These are phyloP conservation scores for Alternaria rosae DNA, from an alignment of 2,329 filamentous ascomycete genomes.

Conservation along the genomic window DNA sequence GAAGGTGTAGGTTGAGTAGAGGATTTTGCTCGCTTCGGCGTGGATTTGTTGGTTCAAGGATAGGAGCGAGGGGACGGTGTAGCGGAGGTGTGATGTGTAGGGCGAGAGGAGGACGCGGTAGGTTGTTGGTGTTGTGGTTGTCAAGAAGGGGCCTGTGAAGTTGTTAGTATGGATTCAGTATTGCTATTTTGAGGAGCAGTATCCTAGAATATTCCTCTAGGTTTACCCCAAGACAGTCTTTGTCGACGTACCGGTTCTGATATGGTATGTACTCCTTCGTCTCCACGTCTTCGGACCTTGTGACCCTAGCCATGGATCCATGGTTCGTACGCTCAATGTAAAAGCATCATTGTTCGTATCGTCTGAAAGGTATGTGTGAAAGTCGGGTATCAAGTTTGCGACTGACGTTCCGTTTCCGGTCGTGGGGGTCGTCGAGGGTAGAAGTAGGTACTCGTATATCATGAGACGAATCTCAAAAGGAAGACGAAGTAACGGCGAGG, in stretches of 20 bases:
- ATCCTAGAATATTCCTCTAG: background rate
- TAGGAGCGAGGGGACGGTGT: conserved; percentile 41
- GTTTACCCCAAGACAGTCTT: background rate
- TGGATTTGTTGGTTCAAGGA: conserved; percentile 52
- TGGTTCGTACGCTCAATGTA: conserved; percentile 54
- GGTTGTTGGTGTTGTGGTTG: conserved; percentile 60
- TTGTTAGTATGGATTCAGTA: conserved; percentile 17
- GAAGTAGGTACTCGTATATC: conserved; percentile 55
- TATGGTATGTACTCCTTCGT: conserved; percentile 50
- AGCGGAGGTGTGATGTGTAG: conserved; percentile 57
- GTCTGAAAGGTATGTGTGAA: conserved; percentile 52
- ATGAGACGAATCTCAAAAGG: conserved; percentile 57
- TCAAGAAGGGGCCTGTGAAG: conserved; percentile 50
- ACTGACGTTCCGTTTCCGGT: conserved; percentile 40
- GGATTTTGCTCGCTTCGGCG: conserved; percentile 62
- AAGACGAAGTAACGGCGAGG: conserved; percentile 52
- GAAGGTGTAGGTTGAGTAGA: conserved; percentile 66
- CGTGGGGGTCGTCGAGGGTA: conserved; percentile 47
- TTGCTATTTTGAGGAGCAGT: background rate
- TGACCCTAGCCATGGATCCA: conserved; percentile 49
- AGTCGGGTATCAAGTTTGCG: conserved; percentile 48
- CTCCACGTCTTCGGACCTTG: conserved; percentile 38
- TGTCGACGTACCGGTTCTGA: conserved; percentile 41
- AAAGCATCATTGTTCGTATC: conserved; percentile 42
- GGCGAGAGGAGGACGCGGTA: conserved; percentile 59